These are phyloP conservation scores for Trichomonascus vanleenenianus DNA, from an alignment of 805 yeast genomes.

Conservation along the genomic window DNA sequence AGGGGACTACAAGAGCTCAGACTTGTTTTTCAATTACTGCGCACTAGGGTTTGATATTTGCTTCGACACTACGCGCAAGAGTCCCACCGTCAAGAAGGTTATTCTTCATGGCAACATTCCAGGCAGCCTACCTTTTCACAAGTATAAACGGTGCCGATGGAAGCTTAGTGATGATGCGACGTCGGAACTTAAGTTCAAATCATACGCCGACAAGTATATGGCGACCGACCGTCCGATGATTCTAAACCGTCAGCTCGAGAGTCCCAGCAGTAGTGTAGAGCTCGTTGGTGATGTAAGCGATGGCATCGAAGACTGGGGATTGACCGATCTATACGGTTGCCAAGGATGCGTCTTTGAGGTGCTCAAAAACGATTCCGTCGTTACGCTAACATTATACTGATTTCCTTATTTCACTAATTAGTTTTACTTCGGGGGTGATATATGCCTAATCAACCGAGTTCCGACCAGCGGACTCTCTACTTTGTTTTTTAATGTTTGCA, in stretches of 20 bases:
- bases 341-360: constrained; percentile 19
- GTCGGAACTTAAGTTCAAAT: constrained; percentile 9
- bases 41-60: constrained; percentile 46
- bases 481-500: no score
- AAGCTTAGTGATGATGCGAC: constrained; percentile 20
- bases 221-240: constrained; percentile 16
- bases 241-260: constrained; percentile 19
- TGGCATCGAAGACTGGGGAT: constrained; percentile 17
- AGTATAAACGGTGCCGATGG: constrained; percentile 47
- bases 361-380: constrained; percentile 12
- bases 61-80: constrained; percentile 33
- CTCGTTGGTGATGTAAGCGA: constrained; percentile 15
- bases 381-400: constrained; percentile 17
- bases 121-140: constrained; percentile 47
- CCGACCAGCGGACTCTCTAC: no score
- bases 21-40: constrained; percentile 39
- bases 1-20: constrained; percentile 10
- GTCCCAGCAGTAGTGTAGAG: constrained; percentile 24
- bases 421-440: no score
- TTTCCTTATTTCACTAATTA: no score
- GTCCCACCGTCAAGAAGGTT: constrained; percentile 37
- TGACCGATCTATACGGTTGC: constrained; percentile 18
- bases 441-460: no score
- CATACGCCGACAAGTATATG: constrained; percentile 1
- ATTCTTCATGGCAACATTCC: constrained; percentile 48